phyloP scores from a whole-genome alignment of 495 filamentous ascomycete species.

The Neurospora intermedia region DNA sequence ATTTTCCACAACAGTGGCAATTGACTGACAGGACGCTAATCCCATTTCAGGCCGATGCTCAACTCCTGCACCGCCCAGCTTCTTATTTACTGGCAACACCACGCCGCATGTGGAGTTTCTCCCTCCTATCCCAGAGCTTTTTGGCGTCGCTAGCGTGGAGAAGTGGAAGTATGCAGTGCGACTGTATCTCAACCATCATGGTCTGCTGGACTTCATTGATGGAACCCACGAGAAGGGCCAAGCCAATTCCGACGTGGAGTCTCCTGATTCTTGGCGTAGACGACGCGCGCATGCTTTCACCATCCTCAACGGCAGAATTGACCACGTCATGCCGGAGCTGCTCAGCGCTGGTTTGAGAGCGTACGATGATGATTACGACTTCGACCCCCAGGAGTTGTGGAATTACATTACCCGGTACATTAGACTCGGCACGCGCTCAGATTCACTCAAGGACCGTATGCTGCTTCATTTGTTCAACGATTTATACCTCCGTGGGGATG shows the following conservation, averaged over 20 bases:
- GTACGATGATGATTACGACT: background rate
- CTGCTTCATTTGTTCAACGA: too few relatives aligned
- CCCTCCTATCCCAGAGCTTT: too few relatives aligned
- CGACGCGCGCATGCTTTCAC: background rate
- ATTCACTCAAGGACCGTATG: background rate
- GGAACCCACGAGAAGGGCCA: background rate
- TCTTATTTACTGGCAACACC: too few relatives aligned
- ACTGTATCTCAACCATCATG: background rate
- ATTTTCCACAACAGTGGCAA: too few relatives aligned
- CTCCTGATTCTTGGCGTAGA: background rate
- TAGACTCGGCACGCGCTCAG: background rate
- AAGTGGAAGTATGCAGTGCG: background rate
- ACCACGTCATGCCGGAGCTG: too few relatives aligned
- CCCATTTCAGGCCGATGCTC: too few relatives aligned
- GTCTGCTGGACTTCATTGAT: background rate
- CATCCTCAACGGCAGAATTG: too few relatives aligned
- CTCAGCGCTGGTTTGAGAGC: background rate
- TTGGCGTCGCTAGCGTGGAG: background rate
- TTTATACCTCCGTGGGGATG: too few relatives aligned
- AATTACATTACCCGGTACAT: background rate
- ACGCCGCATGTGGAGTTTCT: too few relatives aligned
- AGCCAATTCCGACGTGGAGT: background rate
- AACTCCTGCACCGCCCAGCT: too few relatives aligned
- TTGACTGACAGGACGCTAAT: too few relatives aligned
- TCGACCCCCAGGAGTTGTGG: background rate